These are phyloP conservation scores for Catunica adiposa DNA, from an alignment of 2,329 filamentous ascomycete species.

Conservation along the genomic window DNA sequence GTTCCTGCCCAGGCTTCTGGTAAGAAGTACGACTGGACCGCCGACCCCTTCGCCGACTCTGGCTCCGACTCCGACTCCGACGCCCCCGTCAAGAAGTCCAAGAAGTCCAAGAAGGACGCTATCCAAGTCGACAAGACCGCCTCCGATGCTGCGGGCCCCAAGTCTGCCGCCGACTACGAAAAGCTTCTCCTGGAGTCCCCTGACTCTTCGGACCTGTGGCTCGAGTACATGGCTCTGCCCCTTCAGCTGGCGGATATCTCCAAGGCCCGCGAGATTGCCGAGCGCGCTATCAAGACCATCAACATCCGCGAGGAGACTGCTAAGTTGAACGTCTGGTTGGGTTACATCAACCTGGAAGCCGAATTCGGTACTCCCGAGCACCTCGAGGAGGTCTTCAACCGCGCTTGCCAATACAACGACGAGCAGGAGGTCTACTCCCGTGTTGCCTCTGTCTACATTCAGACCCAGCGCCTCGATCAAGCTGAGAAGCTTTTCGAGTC, in stretches of 20 bases:
- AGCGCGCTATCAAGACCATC: slow-evolving; percentile 82
- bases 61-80: slow-evolving; percentile 31
- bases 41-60: slow-evolving; percentile 46
- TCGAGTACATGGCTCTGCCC: slow-evolving; percentile 98
- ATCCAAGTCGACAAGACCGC: slow-evolving; percentile 79
- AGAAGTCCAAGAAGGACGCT: slow-evolving; percentile 32
- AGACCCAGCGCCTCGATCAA: slow-evolving; percentile 73
- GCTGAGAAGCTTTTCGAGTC: slow-evolving; percentile 76
- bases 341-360: slow-evolving; percentile 84
- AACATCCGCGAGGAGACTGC: slow-evolving; percentile 80
- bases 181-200: slow-evolving; percentile 80
- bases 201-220: slow-evolving; percentile 86
- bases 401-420: slow-evolving; percentile 88
- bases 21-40: slow-evolving; percentile 82
- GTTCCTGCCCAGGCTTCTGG: slow-evolving; percentile 30
- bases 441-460: slow-evolving; percentile 86
- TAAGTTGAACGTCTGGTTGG: slow-evolving; percentile 91
- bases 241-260: slow-evolving; percentile 78
- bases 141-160: slow-evolving; percentile 78
- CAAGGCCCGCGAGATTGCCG: slow-evolving; percentile 75
- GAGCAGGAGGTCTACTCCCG: slow-evolving; percentile 77
- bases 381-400: slow-evolving; percentile 73
- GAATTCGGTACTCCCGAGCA: slow-evolving; percentile 72
- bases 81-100: slow-evolving; percentile 55
- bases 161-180: slow-evolving; percentile 84